phyloP scores from a whole-genome alignment of 73 alveolate genomes.

The Diophrys sp. region DNA sequence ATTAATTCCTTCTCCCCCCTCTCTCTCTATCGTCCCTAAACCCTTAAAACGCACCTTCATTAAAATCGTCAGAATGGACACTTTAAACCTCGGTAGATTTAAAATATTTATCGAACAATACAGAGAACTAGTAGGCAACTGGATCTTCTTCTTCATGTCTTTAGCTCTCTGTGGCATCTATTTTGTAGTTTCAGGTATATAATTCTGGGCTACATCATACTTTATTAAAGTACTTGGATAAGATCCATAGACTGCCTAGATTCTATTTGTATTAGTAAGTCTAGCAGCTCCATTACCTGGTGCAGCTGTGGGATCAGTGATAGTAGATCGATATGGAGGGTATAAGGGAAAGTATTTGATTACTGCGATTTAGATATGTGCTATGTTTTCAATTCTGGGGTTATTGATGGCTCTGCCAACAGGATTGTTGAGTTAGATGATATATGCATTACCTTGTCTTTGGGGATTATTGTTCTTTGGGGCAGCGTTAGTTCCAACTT shows the following conservation, averaged over 20 bases:
- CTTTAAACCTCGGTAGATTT: slow-evolving; percentile 18
- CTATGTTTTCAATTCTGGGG: slow-evolving; percentile 76
- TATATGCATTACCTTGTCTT: slow-evolving; percentile 69
- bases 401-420: slow-evolving; percentile 81
- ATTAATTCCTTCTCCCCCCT: no score
- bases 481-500: slow-evolving; percentile 88
- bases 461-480: slow-evolving; percentile 92
- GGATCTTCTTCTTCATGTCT: slow-evolving; percentile 73
- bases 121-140: slow-evolving; percentile 37
- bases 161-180: slow-evolving; percentile 78
- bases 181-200: slow-evolving; percentile 91
- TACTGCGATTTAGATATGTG: slow-evolving; percentile 79
- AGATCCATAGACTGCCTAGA: slow-evolving; percentile 68
- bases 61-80: slow-evolving; percentile 55
- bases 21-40: no score
- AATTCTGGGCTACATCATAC: slow-evolving; percentile 90
- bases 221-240: slow-evolving; percentile 55
- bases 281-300: slow-evolving; percentile 92
- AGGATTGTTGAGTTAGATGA: slow-evolving; percentile 71
- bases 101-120: slow-evolving; percentile 10
- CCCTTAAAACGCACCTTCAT: no score
- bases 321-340: slow-evolving; percentile 92
- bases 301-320: slow-evolving; percentile 82
- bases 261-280: slow-evolving; percentile 63
- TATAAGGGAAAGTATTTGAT: slow-evolving; percentile 84